phyloP scores from a whole-genome alignment of 1,284 basidiomycete genomes.

The Porodaedalea pini region DNA sequence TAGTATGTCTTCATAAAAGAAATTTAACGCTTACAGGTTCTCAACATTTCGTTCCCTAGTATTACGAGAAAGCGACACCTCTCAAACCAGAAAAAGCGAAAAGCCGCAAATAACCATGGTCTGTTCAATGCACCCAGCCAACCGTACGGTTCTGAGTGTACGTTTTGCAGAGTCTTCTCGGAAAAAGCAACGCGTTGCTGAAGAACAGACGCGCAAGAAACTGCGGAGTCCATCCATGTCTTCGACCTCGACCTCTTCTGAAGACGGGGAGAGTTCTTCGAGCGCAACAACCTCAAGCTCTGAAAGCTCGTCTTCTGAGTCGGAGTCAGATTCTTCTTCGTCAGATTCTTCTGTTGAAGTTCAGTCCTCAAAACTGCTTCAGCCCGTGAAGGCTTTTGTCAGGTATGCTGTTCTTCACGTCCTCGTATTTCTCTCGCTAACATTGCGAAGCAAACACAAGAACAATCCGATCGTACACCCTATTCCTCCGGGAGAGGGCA shows the following conservation, averaged over 20 bases:
- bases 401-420: constrained; percentile 22
- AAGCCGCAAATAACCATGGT: background rate
- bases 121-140: background rate
- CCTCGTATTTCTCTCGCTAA: constrained; percentile 17
- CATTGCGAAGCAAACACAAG: background rate
- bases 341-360: constrained; percentile 5
- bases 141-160: background rate
- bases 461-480: constrained; percentile 11
- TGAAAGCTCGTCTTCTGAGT: constrained; percentile 15
- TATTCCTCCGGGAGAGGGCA: constrained; percentile 64
- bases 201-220: background rate
- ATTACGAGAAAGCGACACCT: background rate
- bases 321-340: constrained; percentile 24
- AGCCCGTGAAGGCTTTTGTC: background rate
- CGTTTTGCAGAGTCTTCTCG: background rate
- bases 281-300: constrained; percentile 19
- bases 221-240: background rate
- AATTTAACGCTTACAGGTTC: background rate
- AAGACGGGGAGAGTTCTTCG: constrained; percentile 1
- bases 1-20: constrained; percentile 12
- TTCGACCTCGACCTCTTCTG: background rate
- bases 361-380: background rate
- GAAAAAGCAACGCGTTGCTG: constrained; percentile 6
- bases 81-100: constrained; percentile 5
- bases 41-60: background rate